Conservation (phyloP, 768 basidiomycete genomes). For the Zangia roseola region DNA sequence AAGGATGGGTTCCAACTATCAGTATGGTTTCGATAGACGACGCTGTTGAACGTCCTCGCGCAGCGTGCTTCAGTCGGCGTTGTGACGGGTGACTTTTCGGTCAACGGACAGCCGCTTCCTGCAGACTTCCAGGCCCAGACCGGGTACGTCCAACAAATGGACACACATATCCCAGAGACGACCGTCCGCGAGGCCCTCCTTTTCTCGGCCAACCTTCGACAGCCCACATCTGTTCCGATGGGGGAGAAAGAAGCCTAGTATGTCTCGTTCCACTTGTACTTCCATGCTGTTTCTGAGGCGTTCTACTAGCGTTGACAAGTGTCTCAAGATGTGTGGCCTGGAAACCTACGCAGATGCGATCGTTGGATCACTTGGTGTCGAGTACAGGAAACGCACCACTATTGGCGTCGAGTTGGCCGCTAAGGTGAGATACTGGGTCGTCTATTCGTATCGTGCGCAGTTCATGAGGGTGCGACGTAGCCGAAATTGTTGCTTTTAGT, state of each 20-base stretch:
- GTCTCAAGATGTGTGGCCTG: constrained; percentile 63
- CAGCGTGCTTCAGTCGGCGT: constrained; percentile 48
- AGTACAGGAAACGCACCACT: constrained; percentile 54
- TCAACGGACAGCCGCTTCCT: constrained; percentile 54
- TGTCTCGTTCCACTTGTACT: constrained; percentile 32
- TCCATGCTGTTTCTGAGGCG: no score
- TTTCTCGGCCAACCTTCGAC: constrained; percentile 79
- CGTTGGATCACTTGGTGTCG: constrained; percentile 52
- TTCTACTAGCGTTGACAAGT: constrained; percentile 48
- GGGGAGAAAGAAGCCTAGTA: constrained; percentile 80
- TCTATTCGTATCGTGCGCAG: neutral
- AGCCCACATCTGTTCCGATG: constrained; percentile 60
- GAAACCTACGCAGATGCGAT: constrained; percentile 60
- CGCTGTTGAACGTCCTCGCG: constrained; percentile 56
- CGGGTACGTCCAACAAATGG: constrained; percentile 62
- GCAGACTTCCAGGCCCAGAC: constrained; percentile 65
- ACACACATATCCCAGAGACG: constrained; percentile 69
- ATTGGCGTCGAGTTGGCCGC: constrained; percentile 63
- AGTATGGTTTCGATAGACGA: constrained; percentile 43
- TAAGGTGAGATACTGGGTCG: constrained; percentile 34
- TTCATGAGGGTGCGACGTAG: neutral
- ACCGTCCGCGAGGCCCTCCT: constrained; percentile 81
- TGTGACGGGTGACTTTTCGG: constrained; percentile 49
- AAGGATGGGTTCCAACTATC: neutral
- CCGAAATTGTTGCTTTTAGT: constrained; percentile 54